Evolutionary conservation across 192 early-diverging fungal genomes (phyloP), one percentile per base, ranked within the genome.

Genomic region (Haplosporangium gracile): DNA sequence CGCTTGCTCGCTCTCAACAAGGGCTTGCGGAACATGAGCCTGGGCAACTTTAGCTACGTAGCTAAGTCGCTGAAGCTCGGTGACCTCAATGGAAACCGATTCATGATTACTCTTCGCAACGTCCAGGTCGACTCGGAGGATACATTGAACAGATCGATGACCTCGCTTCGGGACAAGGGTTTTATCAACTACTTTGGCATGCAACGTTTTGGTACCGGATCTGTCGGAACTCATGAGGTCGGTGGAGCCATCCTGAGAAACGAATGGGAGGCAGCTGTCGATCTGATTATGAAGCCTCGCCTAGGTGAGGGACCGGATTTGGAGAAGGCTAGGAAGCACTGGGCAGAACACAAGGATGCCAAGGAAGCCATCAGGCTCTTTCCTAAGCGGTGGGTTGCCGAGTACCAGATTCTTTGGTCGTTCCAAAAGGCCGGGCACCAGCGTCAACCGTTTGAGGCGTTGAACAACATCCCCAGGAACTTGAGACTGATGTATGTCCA

Each of bases 121-220:
- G 89, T 93, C 5, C 78, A 87, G 29, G 91, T 91, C 15, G 91
- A 92, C 51, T 86, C 89, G 47, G 88, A 88, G 26, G 84, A 88
- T 39, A 82, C 83, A 1, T 76, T 97, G 68, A 78, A 89, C 7
- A 82, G 82, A 9, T 91, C 96, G 13, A 88, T 99, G 74, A 81
- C 82, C 5, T 94, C 95, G 22, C 88, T 99, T 26, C 84, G 91
- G 36, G 79, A 92, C 29, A 86, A 91, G 55, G 99, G 99, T 3
- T 99, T 99, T 78, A 92, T 99, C 82, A 99, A 99, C 91, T 99
- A 99, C 90, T 99, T 92, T 89, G 99, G 87, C 2, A 96, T 99
- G 97, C 99, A 99, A 89, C 93, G 99, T 24, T 99, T 99, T 82
- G 99, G 99, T 39, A 97, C 97, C 7, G 90, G 94, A 34, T 90